Evolutionary conservation across 441 rosid species (phyloP).

Genomic region (Isatis lusitanica): DNA sequence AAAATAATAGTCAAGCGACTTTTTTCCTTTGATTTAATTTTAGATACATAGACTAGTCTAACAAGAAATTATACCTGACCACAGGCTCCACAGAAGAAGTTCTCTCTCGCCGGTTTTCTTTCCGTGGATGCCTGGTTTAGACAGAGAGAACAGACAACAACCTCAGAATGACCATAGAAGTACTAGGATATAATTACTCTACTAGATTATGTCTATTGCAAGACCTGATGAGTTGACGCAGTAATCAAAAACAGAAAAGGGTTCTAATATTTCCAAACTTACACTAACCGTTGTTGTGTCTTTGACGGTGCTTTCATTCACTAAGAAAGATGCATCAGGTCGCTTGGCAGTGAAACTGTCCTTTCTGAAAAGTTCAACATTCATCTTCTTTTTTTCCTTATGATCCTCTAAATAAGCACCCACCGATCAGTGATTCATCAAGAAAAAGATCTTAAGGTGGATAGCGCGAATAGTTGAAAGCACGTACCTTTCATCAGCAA

Average conservation of each 20-base stretch:
- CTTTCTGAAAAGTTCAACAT: conserved; percentile 56
- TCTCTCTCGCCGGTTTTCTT: conserved; percentile 95
- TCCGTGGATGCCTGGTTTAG: conserved; percentile 67
- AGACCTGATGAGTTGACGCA: conserved; percentile 9
- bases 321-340: conserved; percentile 44
- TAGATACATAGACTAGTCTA: conserved; percentile 12
- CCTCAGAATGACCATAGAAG: conserved; percentile 10
- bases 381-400: conserved; percentile 85
- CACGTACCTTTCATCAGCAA: conserved; percentile 94
- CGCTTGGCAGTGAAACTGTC: conserved; percentile 49
- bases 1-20: conserved; percentile 25
- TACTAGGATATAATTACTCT: neutral
- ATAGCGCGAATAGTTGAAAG: conserved; percentile 14
- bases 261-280: neutral
- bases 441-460: neutral
- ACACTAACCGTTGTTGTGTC: conserved; percentile 64
- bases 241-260: neutral
- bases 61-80: conserved; percentile 68
- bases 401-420: conserved; percentile 60
- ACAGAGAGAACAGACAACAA: conserved; percentile 19
- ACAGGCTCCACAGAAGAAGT: conserved; percentile 94
- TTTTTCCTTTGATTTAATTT: neutral
- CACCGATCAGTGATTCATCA: conserved; percentile 6
- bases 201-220: neutral
- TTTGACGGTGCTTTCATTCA: conserved; percentile 46